Conservation (phyloP, 2,329 filamentous ascomycete genomes). For the Calonectria henricotiae region DNA sequence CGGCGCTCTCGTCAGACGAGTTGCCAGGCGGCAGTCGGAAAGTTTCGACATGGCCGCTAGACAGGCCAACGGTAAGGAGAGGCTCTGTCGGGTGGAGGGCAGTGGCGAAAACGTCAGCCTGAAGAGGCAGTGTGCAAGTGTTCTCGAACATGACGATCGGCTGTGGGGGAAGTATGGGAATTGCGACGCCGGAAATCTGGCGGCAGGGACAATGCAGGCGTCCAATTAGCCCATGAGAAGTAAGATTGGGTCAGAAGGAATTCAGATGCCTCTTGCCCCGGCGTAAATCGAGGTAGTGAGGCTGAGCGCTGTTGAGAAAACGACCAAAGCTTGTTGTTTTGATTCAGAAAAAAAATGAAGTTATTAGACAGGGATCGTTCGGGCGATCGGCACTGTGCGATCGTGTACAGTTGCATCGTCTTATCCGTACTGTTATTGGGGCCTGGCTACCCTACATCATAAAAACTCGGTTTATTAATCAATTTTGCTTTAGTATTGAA, state of each 20-base stretch:
- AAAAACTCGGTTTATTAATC: background rate
- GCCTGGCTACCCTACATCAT: background rate
- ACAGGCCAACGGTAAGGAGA: constrained; percentile 88
- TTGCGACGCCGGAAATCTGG: constrained; percentile 21
- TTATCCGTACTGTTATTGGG: background rate
- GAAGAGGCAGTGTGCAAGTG: constrained; percentile 89
- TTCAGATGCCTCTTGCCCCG: background rate
- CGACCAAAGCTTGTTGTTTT: constrained; percentile 2
- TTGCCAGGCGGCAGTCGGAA: constrained; percentile 78
- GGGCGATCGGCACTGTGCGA: constrained; percentile 25
- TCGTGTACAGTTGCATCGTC: background rate
- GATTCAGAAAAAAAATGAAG: constrained; percentile 21
- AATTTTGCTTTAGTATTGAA: background rate
- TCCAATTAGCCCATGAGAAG: constrained; percentile 33
- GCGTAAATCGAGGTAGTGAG: background rate
- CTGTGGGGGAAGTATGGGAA: background rate
- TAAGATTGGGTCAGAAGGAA: background rate
- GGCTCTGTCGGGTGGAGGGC: constrained; percentile 89
- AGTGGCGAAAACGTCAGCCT: constrained; percentile 90
- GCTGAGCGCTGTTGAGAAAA: constrained; percentile 6
- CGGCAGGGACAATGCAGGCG: background rate
- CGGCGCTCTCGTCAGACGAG: constrained; percentile 68
- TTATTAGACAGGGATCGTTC: constrained; percentile 14
- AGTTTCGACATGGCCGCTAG: constrained; percentile 88
- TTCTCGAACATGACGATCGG: constrained; percentile 84